Base-by-base conservation (phyloP, 2,329 filamentous ascomycete genomes). In the Clarireedia homoeocarpa region DNA sequence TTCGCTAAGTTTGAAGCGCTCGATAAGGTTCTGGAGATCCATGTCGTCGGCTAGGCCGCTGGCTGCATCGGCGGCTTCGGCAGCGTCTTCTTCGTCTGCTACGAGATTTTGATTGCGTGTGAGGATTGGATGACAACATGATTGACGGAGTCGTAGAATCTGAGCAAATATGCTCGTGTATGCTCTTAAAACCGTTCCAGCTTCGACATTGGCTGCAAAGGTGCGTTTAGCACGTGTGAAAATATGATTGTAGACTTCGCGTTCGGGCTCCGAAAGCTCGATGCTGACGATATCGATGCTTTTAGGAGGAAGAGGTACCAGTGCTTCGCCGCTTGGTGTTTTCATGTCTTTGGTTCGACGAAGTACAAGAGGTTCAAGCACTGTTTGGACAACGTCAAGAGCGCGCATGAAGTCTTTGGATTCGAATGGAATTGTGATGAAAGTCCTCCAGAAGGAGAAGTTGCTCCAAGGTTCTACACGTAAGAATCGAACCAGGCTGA, bases 371-470 rank as follows among this genome's bases (percentile, higher is more conserved):
- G 94, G 94, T 68, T 99, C 94, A 5, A 99, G 74, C 0, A 99
- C 92, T 0, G 92, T 99, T 69, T 99, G 94, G 1, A 99, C 94
- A 2, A 99, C 94, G 68, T 97, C 94, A 6, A 99, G 77, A 0
- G 94, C 94, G 4, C 91, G 85, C 63, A 96, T 83, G 68, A 95
- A 96, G 61, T 99, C 88, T 63, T 94, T 94, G 0, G 90, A 92
- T 70, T 99, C 94, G 62, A 99, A 99, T 0, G 94, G 94, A 1
- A 95, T 86, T 0, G 94, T 99, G 67, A 99, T 97, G 70, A 99
- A 99, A 0, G 94, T 97, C 69, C 91, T 91, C 94, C 94, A 99
- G 73, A 96, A 99, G 0, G 91, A 96, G 71, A 99, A 99, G 70
- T 97, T 97, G 66, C 88, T 94, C 94, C 94, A 99, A 0, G 94